phyloP scores from a whole-genome alignment of 495 filamentous ascomycete genomes.

The Hyaloscypha hepaticicola region DNA sequence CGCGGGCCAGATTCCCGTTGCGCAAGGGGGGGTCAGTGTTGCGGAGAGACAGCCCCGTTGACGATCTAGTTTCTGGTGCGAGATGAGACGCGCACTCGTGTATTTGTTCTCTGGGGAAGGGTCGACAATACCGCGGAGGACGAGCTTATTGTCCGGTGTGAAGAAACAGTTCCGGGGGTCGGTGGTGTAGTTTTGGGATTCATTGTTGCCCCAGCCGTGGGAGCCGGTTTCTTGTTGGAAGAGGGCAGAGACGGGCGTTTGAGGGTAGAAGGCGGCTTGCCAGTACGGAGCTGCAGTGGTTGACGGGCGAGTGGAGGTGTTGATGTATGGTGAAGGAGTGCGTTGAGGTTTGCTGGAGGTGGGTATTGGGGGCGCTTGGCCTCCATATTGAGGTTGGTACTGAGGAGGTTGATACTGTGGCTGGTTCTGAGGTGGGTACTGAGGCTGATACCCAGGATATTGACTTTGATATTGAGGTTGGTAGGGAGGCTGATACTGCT shows the following conservation, averaged over 20 bases:
- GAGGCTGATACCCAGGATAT: background rate
- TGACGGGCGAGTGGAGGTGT: slow-evolving; percentile 1
- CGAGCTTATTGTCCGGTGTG: slow-evolving; percentile 38
- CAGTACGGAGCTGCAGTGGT: slow-evolving; percentile 31
- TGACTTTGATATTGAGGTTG: slow-evolving; percentile 12
- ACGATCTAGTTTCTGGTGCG: slow-evolving; percentile 38
- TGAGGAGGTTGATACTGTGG: background rate
- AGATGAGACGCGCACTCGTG: slow-evolving; percentile 42
- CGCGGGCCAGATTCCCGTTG: slow-evolving; percentile 45
- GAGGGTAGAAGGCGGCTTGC: slow-evolving; percentile 36
- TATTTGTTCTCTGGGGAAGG: slow-evolving; percentile 33
- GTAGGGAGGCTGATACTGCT: background rate
- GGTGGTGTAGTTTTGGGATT: slow-evolving; percentile 44
- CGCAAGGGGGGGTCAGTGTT: slow-evolving; percentile 38
- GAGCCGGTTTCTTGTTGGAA: slow-evolving; percentile 43
- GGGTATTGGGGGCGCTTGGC: too few species aligned
- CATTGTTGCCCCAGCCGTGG: slow-evolving; percentile 48
- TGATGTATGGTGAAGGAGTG: background rate
- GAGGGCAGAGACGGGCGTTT: slow-evolving; percentile 34
- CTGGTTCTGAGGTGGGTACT: background rate
- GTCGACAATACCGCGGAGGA: slow-evolving; percentile 39
- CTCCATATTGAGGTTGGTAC: slow-evolving; percentile 2
- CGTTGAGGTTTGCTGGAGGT: background rate
- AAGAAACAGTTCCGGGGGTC: slow-evolving; percentile 39
- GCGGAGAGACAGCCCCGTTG: slow-evolving; percentile 40